Base-by-base conservation (phyloP, 441 rosid genomes). In the Brassica balearica region DNA sequence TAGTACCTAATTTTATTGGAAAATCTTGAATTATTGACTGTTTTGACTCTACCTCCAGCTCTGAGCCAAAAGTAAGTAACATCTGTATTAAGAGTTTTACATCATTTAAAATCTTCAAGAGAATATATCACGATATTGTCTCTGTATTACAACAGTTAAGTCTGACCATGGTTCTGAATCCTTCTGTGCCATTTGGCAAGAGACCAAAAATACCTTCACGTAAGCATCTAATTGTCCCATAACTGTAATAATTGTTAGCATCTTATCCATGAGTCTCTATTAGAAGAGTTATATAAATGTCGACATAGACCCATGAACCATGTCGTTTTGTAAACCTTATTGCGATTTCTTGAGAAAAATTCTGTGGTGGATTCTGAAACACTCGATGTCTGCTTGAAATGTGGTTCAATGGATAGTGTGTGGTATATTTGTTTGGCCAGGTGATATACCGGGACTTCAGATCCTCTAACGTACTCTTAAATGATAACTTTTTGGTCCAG, bases 1-100 rank as follows among this genome's bases (percentile, higher is more conserved):
- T 98, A 94, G 84, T 84, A 96, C 94, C 77, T 89, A 89, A 32
- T 95, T 93, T 77, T 95, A 95, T 87, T 96, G 99, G 99, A 96
- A 97, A 70, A 85, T 94, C 46, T 82, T 96, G 89, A 96, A 96
- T 89, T 88, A 92, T 78, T 98, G 98, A 10, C 98, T 91, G 81
- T 80, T 84, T 5, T 17, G 85, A 66, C 55, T 65, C 83, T 41
- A 80, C 70, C 36, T 90, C 99, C 25, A 75, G 77, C 69, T 88
- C 98, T 68, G 88, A 89, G 87, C 88, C 98, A 67, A 89, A 93
- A 90, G 88, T 84, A 79, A 83, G 89, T 81, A 92, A 85, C 71
- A 82, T 89, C 80, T 62, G 48, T 78, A 65, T 63, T 29, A 38
- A 17, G 8, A 46, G 8, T 55, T n/a, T 41, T 46, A 9, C 32